Evolutionary conservation across 176 grass and related monocot genomes (phyloP).

Genomic region (sorghum (Sorghum bicolor)): DNA sequence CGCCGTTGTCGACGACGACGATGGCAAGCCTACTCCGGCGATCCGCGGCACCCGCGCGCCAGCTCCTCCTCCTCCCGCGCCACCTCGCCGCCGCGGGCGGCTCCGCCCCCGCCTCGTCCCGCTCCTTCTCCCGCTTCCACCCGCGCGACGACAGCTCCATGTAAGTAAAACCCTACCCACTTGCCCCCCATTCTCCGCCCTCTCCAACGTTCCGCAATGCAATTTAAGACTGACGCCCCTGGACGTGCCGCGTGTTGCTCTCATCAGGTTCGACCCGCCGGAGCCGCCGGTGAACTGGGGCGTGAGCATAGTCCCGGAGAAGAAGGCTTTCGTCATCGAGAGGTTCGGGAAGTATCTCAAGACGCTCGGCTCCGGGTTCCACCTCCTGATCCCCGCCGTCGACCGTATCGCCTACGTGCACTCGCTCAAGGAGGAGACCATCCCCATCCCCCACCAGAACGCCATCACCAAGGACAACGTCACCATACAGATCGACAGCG

Average conservation of each 20-base stretch:
- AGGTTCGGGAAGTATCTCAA: conserved; percentile 80
- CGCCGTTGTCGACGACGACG: neutral
- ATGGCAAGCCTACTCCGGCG: conserved; percentile 43
- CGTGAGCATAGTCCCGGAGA: conserved; percentile 91
- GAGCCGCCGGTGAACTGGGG: conserved; percentile 79
- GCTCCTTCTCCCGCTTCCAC: conserved; percentile 26
- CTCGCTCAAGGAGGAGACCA: conserved; percentile 97
- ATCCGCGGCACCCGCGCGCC: neutral
- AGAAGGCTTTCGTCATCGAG: conserved; percentile 86
- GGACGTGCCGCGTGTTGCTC: neutral
- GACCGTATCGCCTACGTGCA: conserved; percentile 93
- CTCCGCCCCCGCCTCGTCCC: neutral
- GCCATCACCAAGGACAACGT: conserved; percentile 99
- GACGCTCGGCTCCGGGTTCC: conserved; percentile 85
- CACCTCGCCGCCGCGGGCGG: neutral
- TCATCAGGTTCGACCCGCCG: conserved; percentile 48
- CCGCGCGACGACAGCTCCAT: conserved; percentile 47
- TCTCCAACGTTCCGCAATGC: neutral
- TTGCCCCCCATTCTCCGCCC: neutral
- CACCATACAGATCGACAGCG: conserved; percentile 79
- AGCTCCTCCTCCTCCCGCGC: conserved; percentile 6
- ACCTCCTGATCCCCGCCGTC: conserved; percentile 65
- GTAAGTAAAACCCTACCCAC: conserved; percentile 7
- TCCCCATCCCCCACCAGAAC: conserved; percentile 85
- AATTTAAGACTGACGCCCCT: neutral